These are phyloP conservation scores for Globisporangium orthogonon DNA, from an alignment of 352 stramenopile genomes.

Conservation along the genomic window DNA sequence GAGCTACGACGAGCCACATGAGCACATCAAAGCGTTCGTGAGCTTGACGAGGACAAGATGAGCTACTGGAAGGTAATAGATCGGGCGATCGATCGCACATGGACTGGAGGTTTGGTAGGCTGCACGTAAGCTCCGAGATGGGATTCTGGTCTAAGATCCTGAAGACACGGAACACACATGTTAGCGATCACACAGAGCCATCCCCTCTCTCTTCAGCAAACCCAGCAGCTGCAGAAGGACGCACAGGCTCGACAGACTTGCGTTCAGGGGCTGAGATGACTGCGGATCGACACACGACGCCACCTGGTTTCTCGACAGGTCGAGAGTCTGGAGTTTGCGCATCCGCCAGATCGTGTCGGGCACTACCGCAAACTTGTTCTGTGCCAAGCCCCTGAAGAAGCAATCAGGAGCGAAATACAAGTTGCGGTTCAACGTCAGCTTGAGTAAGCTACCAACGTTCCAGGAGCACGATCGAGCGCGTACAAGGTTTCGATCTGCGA, in stretches of 20 bases:
- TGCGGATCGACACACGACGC: constrained; percentile 14
- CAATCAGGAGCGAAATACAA: background rate
- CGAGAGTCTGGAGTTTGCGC: constrained; percentile 16
- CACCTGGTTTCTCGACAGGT: constrained; percentile 24
- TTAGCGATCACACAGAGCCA: background rate
- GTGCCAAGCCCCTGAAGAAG: constrained; percentile 16
- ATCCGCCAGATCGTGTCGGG: constrained; percentile 26
- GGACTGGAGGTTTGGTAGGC: constrained; percentile 13
- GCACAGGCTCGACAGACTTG: constrained; percentile 15
- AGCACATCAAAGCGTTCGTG: background rate
- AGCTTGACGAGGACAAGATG: background rate
- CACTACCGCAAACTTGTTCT: constrained; percentile 22
- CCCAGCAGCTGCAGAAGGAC: background rate
- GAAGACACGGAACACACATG: background rate
- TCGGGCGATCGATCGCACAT: constrained; percentile 13
- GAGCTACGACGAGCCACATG: constrained; percentile 10
- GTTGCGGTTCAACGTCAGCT: too few species aligned
- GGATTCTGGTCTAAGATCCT: constrained; percentile 21
- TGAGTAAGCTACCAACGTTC: background rate
- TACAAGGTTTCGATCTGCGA: constrained; percentile 30
- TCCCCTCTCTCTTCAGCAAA: background rate
- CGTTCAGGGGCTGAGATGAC: background rate
- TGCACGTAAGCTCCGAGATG: constrained; percentile 12
- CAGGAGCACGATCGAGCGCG: background rate
- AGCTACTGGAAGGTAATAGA: too few species aligned